Evolutionary conservation across 176 grass and related monocot genomes (phyloP), one percentile per base, ranked within the genome.

Genomic region (Pontederia crassipes): DNA sequence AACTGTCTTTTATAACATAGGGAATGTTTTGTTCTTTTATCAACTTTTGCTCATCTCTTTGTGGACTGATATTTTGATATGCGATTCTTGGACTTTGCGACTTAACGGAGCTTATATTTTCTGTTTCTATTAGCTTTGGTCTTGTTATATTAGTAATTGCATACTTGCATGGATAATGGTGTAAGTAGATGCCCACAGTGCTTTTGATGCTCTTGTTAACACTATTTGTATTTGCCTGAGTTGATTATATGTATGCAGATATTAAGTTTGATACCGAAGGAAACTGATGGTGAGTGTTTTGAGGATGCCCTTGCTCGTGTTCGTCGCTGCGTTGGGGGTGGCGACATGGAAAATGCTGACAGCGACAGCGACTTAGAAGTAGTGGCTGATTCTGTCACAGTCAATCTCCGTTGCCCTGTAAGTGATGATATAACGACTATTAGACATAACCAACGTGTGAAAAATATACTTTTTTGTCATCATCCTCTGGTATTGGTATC

Each of bases 391-490:
- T 82, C 69, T 12, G 80, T 95, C 49, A 81, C 83, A 45, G 79
- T 95, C 29, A 90, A 87, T 71, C 78, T 95, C 58, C 91, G 91
- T 28, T 95, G 91, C 55, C 91, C 91, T 26, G 91, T 95, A 87
- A 90, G 90, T 66, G 52, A n/a, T 20, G 11, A 28, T 54, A 15
- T 54, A 12, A 9, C 48, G 9, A 20, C 47, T 18, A 16, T 10
- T 47, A 24, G 20, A 8, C 18, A 50, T 9, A 11, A 72, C 10
- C 75, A 16, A 75, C 15, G 4, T 24, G 18, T 69, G 1, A 56
- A 65, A 45, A 50, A 57, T 57, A 8, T 2, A 14, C 27, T 28
- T 12, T 28, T 28, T 1, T 60, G 32, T 40, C 32, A 40, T 40
- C 32, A 4, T 40, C 32, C 32, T 40, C 2, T 40, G 32, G 32